These are phyloP conservation scores for Didymella exigua DNA, from an alignment of 2,329 filamentous ascomycete genomes.

Conservation along the genomic window DNA sequence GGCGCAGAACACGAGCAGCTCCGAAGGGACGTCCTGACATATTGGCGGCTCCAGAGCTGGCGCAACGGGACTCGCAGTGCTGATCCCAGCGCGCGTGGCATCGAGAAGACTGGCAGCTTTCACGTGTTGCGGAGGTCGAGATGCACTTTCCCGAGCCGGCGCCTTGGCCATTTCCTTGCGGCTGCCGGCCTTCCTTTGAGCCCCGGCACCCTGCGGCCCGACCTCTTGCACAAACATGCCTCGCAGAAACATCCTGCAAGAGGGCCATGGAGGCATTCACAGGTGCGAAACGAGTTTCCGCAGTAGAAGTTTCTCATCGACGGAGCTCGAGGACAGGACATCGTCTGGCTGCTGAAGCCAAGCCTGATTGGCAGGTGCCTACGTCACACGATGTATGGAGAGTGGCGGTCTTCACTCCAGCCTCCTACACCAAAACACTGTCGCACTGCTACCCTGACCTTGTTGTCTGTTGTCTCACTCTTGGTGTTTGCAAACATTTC, in stretches of 20 bases:
- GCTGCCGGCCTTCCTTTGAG: constrained; percentile 4
- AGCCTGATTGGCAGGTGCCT: constrained; percentile 34
- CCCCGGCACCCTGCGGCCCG: constrained; percentile 9
- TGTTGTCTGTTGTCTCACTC: background rate
- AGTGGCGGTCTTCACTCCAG: constrained; percentile 32
- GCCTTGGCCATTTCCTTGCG: constrained; percentile 26
- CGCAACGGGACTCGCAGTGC: constrained; percentile 17
- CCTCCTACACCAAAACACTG: constrained; percentile 22
- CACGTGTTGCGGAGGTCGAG: constrained; percentile 19
- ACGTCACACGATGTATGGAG: constrained; percentile 31
- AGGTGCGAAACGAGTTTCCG: background rate
- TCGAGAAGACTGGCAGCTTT: constrained; percentile 32
- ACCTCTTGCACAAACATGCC: background rate
- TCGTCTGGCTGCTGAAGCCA: constrained; percentile 1
- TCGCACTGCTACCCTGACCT: background rate
- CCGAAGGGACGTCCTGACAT: constrained; percentile 13
- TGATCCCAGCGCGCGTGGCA: constrained; percentile 38
- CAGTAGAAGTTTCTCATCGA: background rate
- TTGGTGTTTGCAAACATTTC: background rate
- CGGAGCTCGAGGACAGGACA: background rate
- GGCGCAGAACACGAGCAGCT: constrained; percentile 46
- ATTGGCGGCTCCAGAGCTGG: constrained; percentile 15
- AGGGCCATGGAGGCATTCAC: too few species aligned
- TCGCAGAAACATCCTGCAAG: background rate
- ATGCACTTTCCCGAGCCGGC: constrained; percentile 32